Base-by-base conservation (phyloP, 306 rosid species). In the Begonia masoniana region DNA sequence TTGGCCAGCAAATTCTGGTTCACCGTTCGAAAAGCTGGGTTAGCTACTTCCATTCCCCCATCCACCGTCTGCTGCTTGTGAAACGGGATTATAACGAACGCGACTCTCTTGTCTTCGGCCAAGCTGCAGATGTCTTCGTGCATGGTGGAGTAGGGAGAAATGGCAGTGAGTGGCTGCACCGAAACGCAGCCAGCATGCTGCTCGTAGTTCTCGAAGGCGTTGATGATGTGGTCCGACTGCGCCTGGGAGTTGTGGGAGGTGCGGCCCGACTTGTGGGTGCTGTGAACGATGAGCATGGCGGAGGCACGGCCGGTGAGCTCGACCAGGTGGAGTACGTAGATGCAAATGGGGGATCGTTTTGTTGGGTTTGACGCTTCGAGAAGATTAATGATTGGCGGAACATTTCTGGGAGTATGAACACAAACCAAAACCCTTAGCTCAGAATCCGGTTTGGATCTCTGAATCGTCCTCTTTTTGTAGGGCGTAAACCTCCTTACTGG, bases 31-130 rank as follows among this genome's bases (percentile, higher is more conserved):
- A 61, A 77, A 0, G 92, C 82, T 43, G 79, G 77, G 70, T 91
- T 91, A 19, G 76, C 77, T 3, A 86, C 71, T 62, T 91, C 99
- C 96, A 91, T 91, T n/a, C 81, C 93, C 0, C 99, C 96, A 43
- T 91, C 99, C 1, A 91, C 99, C 0, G 99, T 86, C 51, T 78
- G 94, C 55, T 86, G 99, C 51, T 91, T 91, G 50, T 91, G 99
- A 59, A 91, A 91, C 50, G 96, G 99, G 36, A 91, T 55, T 54
- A 91, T 75, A 15, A 91, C 52, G 59, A 86, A 63, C n/a, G 94
- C 77, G 1, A 79, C 88, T 0, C 87, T 82, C 55, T 86, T 86
- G 60, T 86, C 99, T 47, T 76, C 94, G 0, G 96, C 94, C 56
- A 91, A 67, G 46, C 68, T 64, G 78, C 92, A 75, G 16, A 91